phyloP scores from a whole-genome alignment of 306 rosid genomes.

The Prosopis cineraria region DNA sequence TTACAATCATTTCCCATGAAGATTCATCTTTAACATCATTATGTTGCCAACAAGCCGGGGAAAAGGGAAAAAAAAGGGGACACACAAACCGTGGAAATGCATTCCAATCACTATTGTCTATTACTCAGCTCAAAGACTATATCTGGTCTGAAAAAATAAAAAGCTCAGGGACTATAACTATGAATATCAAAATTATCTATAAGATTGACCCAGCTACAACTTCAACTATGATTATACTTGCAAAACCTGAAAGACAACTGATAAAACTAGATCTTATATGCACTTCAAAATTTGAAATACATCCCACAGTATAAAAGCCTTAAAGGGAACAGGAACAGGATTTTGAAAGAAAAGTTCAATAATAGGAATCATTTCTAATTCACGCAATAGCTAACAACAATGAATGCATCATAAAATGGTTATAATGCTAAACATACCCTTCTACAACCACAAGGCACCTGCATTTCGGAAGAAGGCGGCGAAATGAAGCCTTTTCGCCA shows the following conservation, averaged over 20 bases:
- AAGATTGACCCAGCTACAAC: not conserved
- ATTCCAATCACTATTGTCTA: slow-evolving; percentile 16
- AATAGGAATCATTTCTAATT: slow-evolving; percentile 1
- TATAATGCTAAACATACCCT: slow-evolving; percentile 56
- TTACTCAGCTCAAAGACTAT: not conserved
- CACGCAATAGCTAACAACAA: slow-evolving; percentile 4
- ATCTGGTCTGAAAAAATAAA: too few species aligned
- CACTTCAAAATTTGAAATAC: not conserved
- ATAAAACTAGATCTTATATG: not conserved
- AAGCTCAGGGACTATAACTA: slow-evolving; percentile 1
- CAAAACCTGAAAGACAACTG: not conserved
- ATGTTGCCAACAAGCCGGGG: not conserved
- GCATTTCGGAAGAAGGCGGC: slow-evolving; percentile 73
- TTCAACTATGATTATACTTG: slow-evolving; percentile 1
- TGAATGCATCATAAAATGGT: not conserved
- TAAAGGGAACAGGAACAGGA: not conserved
- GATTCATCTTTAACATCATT: slow-evolving; percentile 10
- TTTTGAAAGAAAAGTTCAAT: not conserved
- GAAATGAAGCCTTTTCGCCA: slow-evolving; percentile 74
- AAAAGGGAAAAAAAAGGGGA: not conserved
- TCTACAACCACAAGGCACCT: slow-evolving; percentile 81
- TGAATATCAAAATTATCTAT: slow-evolving; percentile 6
- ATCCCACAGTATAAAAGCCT: not conserved
- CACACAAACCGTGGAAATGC: not conserved
- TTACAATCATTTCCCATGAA: not conserved